Evolutionary conservation across 1,284 basidiomycete genomes (phyloP).

Genomic region (Cryptococcus floricola): DNA sequence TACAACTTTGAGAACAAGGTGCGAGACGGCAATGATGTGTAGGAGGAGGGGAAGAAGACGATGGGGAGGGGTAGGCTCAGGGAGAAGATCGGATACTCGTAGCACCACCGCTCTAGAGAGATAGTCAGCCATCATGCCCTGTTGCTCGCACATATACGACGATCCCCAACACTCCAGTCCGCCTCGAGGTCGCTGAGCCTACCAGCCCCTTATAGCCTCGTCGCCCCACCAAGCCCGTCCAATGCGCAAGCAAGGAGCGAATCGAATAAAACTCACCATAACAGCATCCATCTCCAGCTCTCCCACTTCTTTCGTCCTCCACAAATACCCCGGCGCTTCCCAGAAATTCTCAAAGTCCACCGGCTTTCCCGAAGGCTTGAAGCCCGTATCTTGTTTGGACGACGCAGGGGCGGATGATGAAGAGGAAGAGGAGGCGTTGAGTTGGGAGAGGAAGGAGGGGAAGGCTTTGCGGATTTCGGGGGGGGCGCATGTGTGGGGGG

Average conservation of each 20-base stretch:
- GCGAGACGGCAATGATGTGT: too few relatives aligned
- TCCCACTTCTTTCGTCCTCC: constrained; percentile 61
- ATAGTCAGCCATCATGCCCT: too few relatives aligned
- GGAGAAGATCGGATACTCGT: too few relatives aligned
- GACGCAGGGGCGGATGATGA: not conserved
- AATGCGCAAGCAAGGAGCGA: not conserved
- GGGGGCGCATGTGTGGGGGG: constrained; percentile 72
- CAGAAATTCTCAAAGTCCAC: constrained; percentile 64
- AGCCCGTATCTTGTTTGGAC: not conserved
- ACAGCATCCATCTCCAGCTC: constrained; percentile 74
- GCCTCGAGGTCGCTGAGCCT: too few relatives aligned
- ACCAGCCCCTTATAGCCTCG: too few relatives aligned
- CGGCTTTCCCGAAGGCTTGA: constrained; percentile 30
- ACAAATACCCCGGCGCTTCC: constrained; percentile 69
- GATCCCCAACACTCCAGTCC: too few relatives aligned
- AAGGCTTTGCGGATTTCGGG: constrained; percentile 64
- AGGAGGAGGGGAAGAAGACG: too few relatives aligned
- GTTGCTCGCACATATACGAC: too few relatives aligned
- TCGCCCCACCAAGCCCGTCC: not conserved
- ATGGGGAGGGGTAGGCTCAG: too few relatives aligned
- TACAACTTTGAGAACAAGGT: too few relatives aligned
- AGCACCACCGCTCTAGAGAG: too few relatives aligned
- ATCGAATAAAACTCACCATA: constrained; percentile 60
- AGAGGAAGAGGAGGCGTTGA: too few relatives aligned
- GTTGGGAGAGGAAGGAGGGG: constrained; percentile 58